Percentiles rank a stretch among this genome's conserved stretches.
Evolutionary conservation across 208 protist genomes (phyloP).

Genomic region (Trypanosoma avium): DNA sequence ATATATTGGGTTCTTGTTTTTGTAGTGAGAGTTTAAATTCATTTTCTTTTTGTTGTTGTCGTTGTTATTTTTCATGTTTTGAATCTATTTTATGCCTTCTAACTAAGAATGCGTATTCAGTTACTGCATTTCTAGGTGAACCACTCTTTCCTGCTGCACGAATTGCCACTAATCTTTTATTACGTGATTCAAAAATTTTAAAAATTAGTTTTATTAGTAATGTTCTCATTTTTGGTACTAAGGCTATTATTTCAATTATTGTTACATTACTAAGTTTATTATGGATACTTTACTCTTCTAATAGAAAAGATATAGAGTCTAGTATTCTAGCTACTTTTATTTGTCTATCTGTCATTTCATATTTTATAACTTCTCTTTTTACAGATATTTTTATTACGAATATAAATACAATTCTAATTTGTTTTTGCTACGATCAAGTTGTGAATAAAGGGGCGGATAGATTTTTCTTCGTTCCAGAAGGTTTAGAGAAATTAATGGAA

Average conservation of each 20-base stretch:
- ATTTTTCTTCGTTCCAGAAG: constrained; percentile 41
- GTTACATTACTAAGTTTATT: constrained; percentile 16
- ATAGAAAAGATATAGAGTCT: background rate
- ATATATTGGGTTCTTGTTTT: constrained; percentile 13
- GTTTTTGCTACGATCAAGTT: constrained; percentile 69
- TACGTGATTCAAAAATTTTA: constrained; percentile 43
- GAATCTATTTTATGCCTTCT: constrained; percentile 85
- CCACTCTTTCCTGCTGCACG: constrained; percentile 66
- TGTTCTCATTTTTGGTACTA: constrained; percentile 41
- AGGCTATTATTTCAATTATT: constrained; percentile 36
- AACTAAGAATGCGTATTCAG: constrained; percentile 91
- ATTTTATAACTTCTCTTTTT: constrained; percentile 29
- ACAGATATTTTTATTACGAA: constrained; percentile 27
- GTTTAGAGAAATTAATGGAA: background rate
- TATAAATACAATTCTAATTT: constrained; percentile 67
- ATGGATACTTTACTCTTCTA: constrained; percentile 7
- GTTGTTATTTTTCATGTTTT: constrained; percentile 63
- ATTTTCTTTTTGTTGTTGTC: constrained; percentile 31
- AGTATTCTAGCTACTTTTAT: constrained; percentile 23
- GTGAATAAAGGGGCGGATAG: constrained; percentile 46
- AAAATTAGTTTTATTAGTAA: constrained; percentile 39
- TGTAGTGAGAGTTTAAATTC: constrained; percentile 22
- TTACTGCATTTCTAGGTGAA: constrained; percentile 70
- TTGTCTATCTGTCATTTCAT: constrained; percentile 38
- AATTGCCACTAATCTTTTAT: constrained; percentile 54